Percentiles rank a stretch among this genome's conserved stretches.
These are phyloP conservation scores for Podaxis sp. DNA, from an alignment of 768 basidiomycete species.

Conservation along the genomic window DNA sequence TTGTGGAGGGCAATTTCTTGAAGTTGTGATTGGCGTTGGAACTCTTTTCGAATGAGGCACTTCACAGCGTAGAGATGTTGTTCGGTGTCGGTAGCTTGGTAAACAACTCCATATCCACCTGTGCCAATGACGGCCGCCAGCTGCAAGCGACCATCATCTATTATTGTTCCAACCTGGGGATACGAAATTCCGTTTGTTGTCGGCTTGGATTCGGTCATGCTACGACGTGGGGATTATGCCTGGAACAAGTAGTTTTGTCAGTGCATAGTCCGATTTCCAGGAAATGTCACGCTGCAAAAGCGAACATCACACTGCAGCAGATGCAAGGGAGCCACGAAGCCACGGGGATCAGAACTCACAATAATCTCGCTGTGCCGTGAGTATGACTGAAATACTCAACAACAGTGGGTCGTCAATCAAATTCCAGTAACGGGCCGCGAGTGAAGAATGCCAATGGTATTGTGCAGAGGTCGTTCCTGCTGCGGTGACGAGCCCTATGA, in stretches of 20 bases:
- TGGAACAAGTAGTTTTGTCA: background rate
- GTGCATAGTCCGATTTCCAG: no score
- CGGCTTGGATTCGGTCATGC: constrained; percentile 23
- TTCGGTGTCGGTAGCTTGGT: constrained; percentile 72
- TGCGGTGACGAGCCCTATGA: background rate
- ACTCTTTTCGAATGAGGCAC: constrained; percentile 64
- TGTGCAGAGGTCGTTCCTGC: background rate
- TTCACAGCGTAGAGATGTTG: constrained; percentile 84
- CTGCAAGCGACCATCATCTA: constrained; percentile 81
- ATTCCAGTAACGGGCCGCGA: no score
- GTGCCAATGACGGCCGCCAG: constrained; percentile 86
- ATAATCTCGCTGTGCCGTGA: no score
- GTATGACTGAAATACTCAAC: no score
- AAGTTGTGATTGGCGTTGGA: constrained; percentile 73
- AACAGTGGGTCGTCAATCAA: no score
- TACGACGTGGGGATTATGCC: background rate
- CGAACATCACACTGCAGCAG: no score
- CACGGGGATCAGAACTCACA: no score
- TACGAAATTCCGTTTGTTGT: constrained; percentile 23
- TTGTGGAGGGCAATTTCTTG: constrained; percentile 86
- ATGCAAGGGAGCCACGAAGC: no score
- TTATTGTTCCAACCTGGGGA: constrained; percentile 69
- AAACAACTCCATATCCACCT: constrained; percentile 95
- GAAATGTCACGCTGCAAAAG: no score
- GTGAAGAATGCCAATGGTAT: no score